Percentiles rank a stretch among this genome's conserved stretches.
phyloP scores from a whole-genome alignment of 2,329 filamentous ascomycete species.

The Teratosphaeriaceae sp. region DNA sequence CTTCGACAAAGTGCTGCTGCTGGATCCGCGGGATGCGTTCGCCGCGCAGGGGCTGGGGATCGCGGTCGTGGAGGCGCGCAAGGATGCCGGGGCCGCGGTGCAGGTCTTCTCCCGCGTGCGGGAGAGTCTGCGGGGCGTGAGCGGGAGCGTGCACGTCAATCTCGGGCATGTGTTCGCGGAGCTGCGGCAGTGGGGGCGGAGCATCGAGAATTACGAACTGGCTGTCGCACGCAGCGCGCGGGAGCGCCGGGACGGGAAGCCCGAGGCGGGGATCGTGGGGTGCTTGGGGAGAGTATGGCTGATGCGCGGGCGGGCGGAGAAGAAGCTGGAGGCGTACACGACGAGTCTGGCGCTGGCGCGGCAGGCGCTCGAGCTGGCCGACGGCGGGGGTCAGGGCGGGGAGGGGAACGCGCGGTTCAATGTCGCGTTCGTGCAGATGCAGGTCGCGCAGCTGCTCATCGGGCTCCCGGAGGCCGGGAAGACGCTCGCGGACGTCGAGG shows the following conservation, averaged over 20 bases:
- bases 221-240: conserved; percentile 74
- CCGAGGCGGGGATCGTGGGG: conserved; percentile 71
- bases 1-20: conserved; percentile 90
- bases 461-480: conserved; percentile 68
- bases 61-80: conserved; percentile 88
- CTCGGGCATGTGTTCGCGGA: conserved; percentile 90
- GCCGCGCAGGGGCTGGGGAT: conserved; percentile 95
- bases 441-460: conserved; percentile 77
- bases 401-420: conserved; percentile 99
- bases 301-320: conserved; percentile 66
- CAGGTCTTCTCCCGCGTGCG: conserved; percentile 85
- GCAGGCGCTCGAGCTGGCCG: conserved; percentile 66
- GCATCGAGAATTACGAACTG: conserved; percentile 88
- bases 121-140: conserved; percentile 63
- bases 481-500: conserved; percentile 71
- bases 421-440: conserved; percentile 93
- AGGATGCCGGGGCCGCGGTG: conserved; percentile 74
- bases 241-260: conserved; percentile 24
- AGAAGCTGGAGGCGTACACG: conserved; percentile 55
- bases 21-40: conserved; percentile 94
- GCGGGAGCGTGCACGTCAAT: conserved; percentile 83
- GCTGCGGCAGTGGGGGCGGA: conserved; percentile 80
- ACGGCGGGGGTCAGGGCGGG: conserved; percentile 65
- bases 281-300: conserved; percentile 87
- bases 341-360: conserved; percentile 57